Percentiles rank a stretch among this genome's conserved stretches.
Evolutionary conservation across 352 stramenopile genomes (phyloP).

Genomic region (Aphanomyces stellatus): DNA sequence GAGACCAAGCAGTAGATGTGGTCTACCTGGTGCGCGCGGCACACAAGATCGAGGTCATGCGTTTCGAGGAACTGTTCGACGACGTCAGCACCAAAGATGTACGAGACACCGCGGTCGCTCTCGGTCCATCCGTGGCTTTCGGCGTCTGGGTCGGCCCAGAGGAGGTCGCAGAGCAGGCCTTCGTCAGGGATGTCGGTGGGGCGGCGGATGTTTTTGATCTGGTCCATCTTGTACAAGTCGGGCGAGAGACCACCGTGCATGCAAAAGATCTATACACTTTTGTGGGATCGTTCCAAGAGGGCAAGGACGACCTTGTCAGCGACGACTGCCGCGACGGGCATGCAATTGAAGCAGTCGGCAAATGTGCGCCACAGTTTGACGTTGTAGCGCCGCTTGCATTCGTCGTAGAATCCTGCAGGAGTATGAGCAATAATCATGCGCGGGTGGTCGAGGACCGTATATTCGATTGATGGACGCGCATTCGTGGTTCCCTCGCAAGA

Average conservation of each 20-base stretch:
- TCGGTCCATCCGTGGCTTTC: constrained; percentile 91
- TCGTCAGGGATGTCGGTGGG: constrained; percentile 81
- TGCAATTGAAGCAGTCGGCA: constrained; percentile 98
- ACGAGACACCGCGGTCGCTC: constrained; percentile 96
- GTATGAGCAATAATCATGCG: neutral
- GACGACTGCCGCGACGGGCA: constrained; percentile 93
- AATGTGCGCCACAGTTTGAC: constrained; percentile 94
- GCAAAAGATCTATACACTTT: constrained; percentile 88
- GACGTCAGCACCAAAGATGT: constrained; percentile 98
- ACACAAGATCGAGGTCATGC: constrained; percentile 97
- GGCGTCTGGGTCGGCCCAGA: constrained; percentile 82
- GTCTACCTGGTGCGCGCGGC: constrained; percentile 94
- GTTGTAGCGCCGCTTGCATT: constrained; percentile 93
- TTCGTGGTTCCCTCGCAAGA: constrained; percentile 98
- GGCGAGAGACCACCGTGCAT: constrained; percentile 92
- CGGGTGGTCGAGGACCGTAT: constrained; percentile 67
- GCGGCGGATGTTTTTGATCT: constrained; percentile 88
- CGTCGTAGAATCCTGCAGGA: constrained; percentile 93
- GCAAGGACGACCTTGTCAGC: constrained; percentile 75
- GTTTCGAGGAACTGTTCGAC: constrained; percentile 94
- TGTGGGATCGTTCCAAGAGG: neutral
- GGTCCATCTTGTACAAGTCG: constrained; percentile 95
- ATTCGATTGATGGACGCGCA: constrained; percentile 98
- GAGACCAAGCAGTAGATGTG: neutral
- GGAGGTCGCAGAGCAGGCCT: constrained; percentile 73